Base-by-base conservation (phyloP, 2,329 filamentous ascomycete species). In the Sporothrix euskadiensis region DNA sequence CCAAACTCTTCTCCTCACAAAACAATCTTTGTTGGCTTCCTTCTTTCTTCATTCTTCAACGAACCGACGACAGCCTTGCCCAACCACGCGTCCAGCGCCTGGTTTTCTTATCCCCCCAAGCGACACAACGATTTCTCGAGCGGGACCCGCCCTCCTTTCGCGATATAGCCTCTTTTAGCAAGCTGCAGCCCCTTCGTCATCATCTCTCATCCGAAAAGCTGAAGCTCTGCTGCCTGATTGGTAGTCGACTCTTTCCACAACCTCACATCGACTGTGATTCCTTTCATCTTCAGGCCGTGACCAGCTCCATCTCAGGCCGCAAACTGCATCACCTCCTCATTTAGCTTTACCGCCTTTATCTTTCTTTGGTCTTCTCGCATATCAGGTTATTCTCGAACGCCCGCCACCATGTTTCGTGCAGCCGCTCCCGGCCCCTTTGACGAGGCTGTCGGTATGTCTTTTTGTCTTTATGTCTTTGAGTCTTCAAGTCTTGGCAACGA, bases 401-500 rank as follows among this genome's bases (percentile, higher is more conserved):
- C 57, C 77, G 77, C 76, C 80, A 83, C 80, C 82, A 89, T 89
- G 86, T 89, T 89, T 78, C 84, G 87, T 81, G 86, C 87, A 78
- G 86, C 87, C 80, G 85, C 87, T 78, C 82, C 83, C 75, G 85
- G 86, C 79, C 87, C 87, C 71, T 89, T 87, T 80, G 88, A 89
- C 80, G 87, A 89, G 80, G 84, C 82, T 79, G 84, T 89, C 83
- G 86, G 87, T 89, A 85, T 75, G 86, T 84, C 75, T 14, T 35
- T 30, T 6, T 14, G 10, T 44, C 75, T 14, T 35, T 30, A 19
- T 14, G 10, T 44, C 26, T 26, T 26, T 26, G 26, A 26, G 26
- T 26, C 75, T n/a, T 35, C 16, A 19, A 6, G 10, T 44, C 54
- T 39, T 52, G 65, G 16, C 30, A 54, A 7, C 14, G 44, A 16